Base-by-base conservation (phyloP, 2,329 filamentous ascomycete species). In the Scedosporium minutisporum region DNA sequence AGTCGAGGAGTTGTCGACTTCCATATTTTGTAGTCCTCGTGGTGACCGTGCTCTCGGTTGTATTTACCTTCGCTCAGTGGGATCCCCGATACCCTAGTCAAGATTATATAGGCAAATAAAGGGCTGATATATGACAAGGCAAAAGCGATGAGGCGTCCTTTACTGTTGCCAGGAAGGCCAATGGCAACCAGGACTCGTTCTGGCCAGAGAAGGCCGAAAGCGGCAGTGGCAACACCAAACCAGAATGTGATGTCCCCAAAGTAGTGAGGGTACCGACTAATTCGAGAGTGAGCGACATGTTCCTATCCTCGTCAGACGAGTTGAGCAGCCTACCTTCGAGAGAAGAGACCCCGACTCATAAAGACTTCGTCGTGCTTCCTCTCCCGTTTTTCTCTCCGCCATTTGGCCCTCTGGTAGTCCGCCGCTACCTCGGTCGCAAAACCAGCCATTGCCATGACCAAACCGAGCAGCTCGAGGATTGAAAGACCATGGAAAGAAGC, bases 21-120 rank as follows among this genome's bases (percentile, higher is more conserved):
- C 87, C 87, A 89, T 71, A 82, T 76, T 69, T 85, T 80, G 68
- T 90, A 89, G 65, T 88, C 86, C 73, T 84, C 81, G 48, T 83
- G 76, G 65, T 86, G 76, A 0, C 85, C 86, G 68, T 83, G 89
- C 61, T 76, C 76, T 73, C 83, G 79, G 71, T 89, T 85, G 68
- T 90, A 89, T 74, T 89, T 89, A 51, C 76, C 77, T 76, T 89
- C 86, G 66, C 84, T 88, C 72, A 89, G 67, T 4, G 87, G 85
- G 27, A 89, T 78, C 6, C 87, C 86, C 63, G 80, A 80, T 44
- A 89, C 79, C 76, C 86, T 86, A 46, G 86, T 73, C 63, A 90
- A 71, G 68, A 90, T 71, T 62, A 88, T 84, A 0, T 79, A 79
- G 42, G 85, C 82, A 71, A 90, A 89, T 0, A 82, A 82, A 9